Base-by-base conservation (phyloP, 2,329 filamentous ascomycete species). In the Penicillium olsonii region DNA sequence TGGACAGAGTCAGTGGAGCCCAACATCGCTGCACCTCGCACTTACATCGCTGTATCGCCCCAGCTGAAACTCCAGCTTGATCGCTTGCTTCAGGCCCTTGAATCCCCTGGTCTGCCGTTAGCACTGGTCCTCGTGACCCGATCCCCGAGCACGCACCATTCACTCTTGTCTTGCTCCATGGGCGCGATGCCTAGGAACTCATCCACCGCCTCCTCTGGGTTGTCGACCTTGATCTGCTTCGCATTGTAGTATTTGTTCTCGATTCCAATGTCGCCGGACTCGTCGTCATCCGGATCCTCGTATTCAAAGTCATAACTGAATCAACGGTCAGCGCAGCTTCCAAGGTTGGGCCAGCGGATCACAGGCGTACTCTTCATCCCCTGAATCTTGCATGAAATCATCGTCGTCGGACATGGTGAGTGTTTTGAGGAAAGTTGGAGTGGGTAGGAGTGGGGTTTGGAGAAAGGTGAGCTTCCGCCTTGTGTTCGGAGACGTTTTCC, bases 241-340 rank as follows among this genome's bases (percentile, higher is more conserved):
- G 94, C 94, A 74, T 96, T 97, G 81, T 97, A 99, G 78, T 99
- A 99, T 76, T 96, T 96, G 78, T 99, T 99, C 71, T 99, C 94
- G 69, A 97, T 95, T 60, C 92, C 91, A 63, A 96, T 88, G 69
- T 96, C 90, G 50, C 87, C 91, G 26, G 83, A 84, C 50, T 96
- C 87, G 37, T 95, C 89, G 41, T 94, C 91, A 48, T 96, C 90
- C 58, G 91, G 90, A 62, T 91, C 94, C 69, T 96, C 92, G 73
- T 96, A 97, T 67, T 97, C 92, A 70, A 97, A 97, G 74, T 97
- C 94, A 68, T 96, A 91, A 64, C 87, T 89, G 49, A 45, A 14
- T 26, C 31, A n/a, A 31, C 34, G 39, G 68, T 69, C 50, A 70
- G 62, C 59, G 52, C 20, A 14, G 44, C 34, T 43, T 37, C n/a